phyloP scores from a whole-genome alignment of 108 stramenopile species.

The Schizochytrium sp. region DNA sequence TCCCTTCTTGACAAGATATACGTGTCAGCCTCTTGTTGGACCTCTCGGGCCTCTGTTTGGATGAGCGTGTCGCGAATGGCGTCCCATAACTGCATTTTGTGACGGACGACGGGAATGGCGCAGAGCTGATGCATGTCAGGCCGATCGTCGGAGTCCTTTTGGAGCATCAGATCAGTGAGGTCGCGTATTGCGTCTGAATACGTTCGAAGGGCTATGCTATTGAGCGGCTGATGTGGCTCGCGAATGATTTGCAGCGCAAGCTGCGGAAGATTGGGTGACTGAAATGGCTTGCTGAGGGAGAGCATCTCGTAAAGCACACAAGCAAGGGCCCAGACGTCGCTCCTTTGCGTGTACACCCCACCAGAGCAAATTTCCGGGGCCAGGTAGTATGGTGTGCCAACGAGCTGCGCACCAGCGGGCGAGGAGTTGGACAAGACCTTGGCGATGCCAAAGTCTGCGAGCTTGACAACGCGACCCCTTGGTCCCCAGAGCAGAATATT shows the following conservation, averaged over 20 bases:
- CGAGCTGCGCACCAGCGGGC: conserved; percentile 26
- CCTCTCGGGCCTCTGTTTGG: not conserved
- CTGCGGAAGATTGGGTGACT: not conserved
- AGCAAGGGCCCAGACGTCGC: conserved; percentile 32
- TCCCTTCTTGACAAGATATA: not conserved
- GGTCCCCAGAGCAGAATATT: conserved; percentile 45
- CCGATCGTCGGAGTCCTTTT: not conserved
- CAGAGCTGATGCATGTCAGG: not conserved
- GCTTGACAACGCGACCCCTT: conserved; percentile 21
- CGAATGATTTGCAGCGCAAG: conserved; percentile 15
- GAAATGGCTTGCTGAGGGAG: not conserved
- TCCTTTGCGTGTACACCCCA: conserved; percentile 18
- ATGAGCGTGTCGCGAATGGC: not conserved
- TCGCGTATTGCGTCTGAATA: not conserved
- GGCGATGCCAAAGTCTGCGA: conserved; percentile 47
- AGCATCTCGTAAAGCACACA: conserved; percentile 29
- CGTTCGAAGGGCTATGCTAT: not conserved
- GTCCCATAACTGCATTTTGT: not conserved
- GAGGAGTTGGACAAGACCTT: conserved; percentile 28
- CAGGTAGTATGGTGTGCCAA: conserved; percentile 55
- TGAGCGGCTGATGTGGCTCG: not conserved
- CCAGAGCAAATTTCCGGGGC: conserved; percentile 25
- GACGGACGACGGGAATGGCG: not conserved
- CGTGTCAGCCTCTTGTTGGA: not conserved
- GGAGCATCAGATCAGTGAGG: not conserved